phyloP scores from a whole-genome alignment of 2,329 filamentous ascomycete genomes.

The Blastomyces gilchristii region DNA sequence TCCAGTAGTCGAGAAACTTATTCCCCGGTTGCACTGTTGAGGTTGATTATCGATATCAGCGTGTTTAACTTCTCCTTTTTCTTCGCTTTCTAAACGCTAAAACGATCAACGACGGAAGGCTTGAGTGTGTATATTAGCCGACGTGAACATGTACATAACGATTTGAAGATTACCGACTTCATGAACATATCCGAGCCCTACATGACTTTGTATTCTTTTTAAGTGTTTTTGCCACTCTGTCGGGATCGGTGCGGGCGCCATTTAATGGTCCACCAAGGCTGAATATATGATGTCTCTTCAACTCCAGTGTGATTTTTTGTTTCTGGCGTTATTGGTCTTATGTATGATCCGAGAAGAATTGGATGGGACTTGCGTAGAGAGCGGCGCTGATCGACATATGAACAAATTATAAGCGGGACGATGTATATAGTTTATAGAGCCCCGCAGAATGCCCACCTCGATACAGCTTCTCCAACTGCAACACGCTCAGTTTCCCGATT shows the following conservation, averaged over 20 bases:
- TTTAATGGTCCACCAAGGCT: background rate
- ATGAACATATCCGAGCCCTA: background rate
- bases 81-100: background rate
- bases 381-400: background rate
- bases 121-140: background rate
- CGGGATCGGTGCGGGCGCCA: background rate
- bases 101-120: background rate
- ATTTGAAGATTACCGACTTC: background rate
- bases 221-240: background rate
- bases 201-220: background rate
- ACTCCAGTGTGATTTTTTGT: background rate
- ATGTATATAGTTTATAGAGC: background rate
- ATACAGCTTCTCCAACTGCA: background rate
- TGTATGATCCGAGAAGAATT: background rate
- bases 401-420: background rate
- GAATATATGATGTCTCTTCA: background rate
- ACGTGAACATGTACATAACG: background rate
- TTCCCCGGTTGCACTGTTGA: constrained; percentile 11
- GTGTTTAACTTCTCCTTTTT: background rate
- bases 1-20: constrained; percentile 6
- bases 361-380: background rate
- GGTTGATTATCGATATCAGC: background rate
- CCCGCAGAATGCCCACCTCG: background rate
- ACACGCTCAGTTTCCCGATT: background rate
- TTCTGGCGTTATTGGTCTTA: background rate